Base-by-base conservation (phyloP, 208 protist species). In the Crithidia thermophila region DNA sequence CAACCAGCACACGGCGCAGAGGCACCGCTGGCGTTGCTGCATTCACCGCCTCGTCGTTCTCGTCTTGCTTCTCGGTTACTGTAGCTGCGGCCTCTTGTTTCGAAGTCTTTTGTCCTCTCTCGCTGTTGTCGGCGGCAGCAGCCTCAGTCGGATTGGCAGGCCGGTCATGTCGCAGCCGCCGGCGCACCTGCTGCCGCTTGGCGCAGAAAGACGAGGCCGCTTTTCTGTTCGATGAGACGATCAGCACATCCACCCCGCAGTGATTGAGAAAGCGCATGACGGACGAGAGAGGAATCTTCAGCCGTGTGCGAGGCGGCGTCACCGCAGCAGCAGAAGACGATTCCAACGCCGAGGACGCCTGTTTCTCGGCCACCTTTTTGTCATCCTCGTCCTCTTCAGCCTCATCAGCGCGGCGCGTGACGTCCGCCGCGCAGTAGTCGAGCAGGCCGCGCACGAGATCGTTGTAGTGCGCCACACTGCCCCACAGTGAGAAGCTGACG, bases 401-500 rank as follows among this genome's bases (percentile, higher is more conserved):
- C 39, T 34, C 28, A 7, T 10, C 42, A 40, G 31, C 11, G 3
- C 11, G 34, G 27, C 23, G 25, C 6, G 42, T 4, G 18, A 78
- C 53, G 27, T 62, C 55, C 27, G 59, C 14, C 42, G 75, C 58
- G 55, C 84, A 91, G 67, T 77, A 72, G 3, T 0, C 6, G 43
- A 53, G 37, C 25, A 72, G 52, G 10, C 76, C 79, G 21, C 50
- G 18, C 43, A 85, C 67, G 31, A 94, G 53, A 27, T 87, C 88
- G 50, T 88, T 87, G 72, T 80, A 72, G 21, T 79, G 79, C 27
- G 73, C 42, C 4, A 82, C 74, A 18, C 71, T 87, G 33, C 74
- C 71, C 77, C 84, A 91, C 20, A 94, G 71, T 11, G 74, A 49
- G 31, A 91, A 64, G 39, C 81, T 82, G 21, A 88, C 31, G 18